Evolutionary conservation across 441 rosid genomes (phyloP).

Genomic region (Mallotus japonicus): DNA sequence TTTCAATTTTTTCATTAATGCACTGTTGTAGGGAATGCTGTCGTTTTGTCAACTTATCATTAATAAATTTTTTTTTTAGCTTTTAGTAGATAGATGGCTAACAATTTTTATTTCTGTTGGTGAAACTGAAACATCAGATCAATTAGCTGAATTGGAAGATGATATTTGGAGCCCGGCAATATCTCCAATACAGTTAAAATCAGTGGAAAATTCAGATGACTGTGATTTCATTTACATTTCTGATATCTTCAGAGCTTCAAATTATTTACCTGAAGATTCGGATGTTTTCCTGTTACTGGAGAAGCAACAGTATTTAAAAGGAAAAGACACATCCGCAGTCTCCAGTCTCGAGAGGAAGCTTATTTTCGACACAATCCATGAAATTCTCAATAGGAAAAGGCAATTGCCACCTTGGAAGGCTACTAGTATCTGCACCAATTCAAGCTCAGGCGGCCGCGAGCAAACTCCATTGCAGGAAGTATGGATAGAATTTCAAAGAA

Average conservation of each 20-base stretch:
- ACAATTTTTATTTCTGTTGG: not conserved
- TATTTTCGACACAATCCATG: constrained; percentile 59
- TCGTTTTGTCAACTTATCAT: constrained; percentile 6
- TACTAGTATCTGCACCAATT: constrained; percentile 13
- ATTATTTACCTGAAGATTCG: constrained; percentile 53
- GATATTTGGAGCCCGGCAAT: constrained; percentile 40
- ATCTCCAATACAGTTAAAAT: constrained; percentile 39
- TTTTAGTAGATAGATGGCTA: not conserved
- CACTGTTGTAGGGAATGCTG: constrained; percentile 5
- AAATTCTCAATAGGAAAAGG: constrained; percentile 51
- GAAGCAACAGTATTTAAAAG: constrained; percentile 61
- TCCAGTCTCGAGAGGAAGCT: constrained; percentile 62
- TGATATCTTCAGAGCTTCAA: constrained; percentile 56
- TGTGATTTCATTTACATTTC: constrained; percentile 66
- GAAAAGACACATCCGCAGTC: constrained; percentile 48
- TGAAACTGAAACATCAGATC: constrained; percentile 38
- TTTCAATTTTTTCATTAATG: not conserved
- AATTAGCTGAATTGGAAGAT: constrained; percentile 37
- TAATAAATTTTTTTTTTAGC: not conserved
- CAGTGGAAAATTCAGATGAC: constrained; percentile 37
- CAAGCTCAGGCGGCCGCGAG: not conserved
- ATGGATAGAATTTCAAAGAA: constrained; percentile 63
- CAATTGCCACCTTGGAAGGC: constrained; percentile 59
- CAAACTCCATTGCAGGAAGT: constrained; percentile 42
- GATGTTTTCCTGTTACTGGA: constrained; percentile 62